Percentiles rank a stretch among this genome's conserved stretches.
Evolutionary conservation across 2,329 filamentous ascomycete species (phyloP).

Genomic region (Cryphonectria carpinicola): DNA sequence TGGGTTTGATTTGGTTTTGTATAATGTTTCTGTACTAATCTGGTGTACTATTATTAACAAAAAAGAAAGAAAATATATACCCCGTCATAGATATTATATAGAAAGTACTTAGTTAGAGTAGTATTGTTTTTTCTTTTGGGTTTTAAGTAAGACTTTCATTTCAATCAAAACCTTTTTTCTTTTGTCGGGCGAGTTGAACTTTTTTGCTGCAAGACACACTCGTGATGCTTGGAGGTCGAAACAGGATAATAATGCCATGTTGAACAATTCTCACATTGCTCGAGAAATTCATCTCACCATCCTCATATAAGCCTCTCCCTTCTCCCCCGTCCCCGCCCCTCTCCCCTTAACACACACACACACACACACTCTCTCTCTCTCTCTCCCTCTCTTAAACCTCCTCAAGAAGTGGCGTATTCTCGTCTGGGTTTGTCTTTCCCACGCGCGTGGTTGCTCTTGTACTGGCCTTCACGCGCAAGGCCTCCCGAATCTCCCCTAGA

Average conservation of each 20-base stretch:
- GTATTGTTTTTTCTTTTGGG: background rate
- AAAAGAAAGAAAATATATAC: conserved; percentile 22
- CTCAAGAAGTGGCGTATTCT: background rate
- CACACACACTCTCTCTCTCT: too few species aligned
- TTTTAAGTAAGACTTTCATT: conserved; percentile 11
- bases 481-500: conserved; percentile 13
- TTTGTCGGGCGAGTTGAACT: conserved; percentile 13
- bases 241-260: background rate
- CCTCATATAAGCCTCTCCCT: background rate
- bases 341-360: too few species aligned
- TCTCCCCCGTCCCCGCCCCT: background rate
- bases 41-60: background rate
- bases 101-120: conserved; percentile 17
- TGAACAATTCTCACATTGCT: background rate
- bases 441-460: conserved; percentile 3
- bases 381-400: background rate
- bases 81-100: conserved; percentile 25
- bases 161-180: conserved; percentile 16
- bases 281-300: background rate
- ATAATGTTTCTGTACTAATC: conserved; percentile 9
- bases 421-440: background rate
- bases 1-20: background rate
- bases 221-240: background rate
- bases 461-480: conserved; percentile 7
- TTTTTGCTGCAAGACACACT: conserved; percentile 1